Evolutionary conservation across 106 monocot species (phyloP).

Genomic region (Hemerocallis citrina): DNA sequence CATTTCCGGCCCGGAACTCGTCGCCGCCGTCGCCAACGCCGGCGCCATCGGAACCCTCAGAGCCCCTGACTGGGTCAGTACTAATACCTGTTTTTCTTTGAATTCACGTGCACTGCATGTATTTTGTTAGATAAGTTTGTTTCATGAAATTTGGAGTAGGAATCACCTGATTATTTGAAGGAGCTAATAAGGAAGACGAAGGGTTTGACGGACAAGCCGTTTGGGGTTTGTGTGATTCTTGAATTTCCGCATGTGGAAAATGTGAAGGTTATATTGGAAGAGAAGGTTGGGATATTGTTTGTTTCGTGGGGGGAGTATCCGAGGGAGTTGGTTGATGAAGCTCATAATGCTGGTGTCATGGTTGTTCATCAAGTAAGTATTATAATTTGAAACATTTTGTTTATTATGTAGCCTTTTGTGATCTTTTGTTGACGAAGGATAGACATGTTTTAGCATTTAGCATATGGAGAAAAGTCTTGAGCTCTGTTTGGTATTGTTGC

Average conservation of each 20-base stretch:
- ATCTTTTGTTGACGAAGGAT: too few species aligned
- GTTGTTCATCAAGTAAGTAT: slow-evolving; percentile 79
- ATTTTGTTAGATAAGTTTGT: slow-evolving; percentile 1
- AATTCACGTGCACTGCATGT: background rate
- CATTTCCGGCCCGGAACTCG: slow-evolving; percentile 74
- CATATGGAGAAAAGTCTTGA: too few species aligned
- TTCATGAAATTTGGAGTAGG: slow-evolving; percentile 22
- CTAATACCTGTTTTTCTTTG: background rate
- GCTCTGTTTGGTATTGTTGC: too few species aligned
- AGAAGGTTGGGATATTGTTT: slow-evolving; percentile 52
- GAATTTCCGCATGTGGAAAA: slow-evolving; percentile 56
- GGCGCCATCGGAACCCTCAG: slow-evolving; percentile 61
- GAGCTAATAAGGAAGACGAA: slow-evolving; percentile 56
- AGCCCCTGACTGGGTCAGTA: slow-evolving; percentile 62
- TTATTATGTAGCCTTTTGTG: too few species aligned
- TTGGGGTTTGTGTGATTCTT: slow-evolving; percentile 59
- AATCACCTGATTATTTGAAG: slow-evolving; percentile 58
- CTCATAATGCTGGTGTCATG: slow-evolving; percentile 63
- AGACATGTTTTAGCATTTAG: too few species aligned
- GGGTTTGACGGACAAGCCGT: slow-evolving; percentile 57
- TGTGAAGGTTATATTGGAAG: slow-evolving; percentile 59
- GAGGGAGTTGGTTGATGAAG: slow-evolving; percentile 50
- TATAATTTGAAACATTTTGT: too few species aligned
- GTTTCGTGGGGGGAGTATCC: slow-evolving; percentile 81
- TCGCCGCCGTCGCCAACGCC: slow-evolving; percentile 76